Evolutionary conservation across 192 early-diverging fungal species (phyloP), one percentile per base, ranked within the genome.

Genomic region (Coemansia sp.): DNA sequence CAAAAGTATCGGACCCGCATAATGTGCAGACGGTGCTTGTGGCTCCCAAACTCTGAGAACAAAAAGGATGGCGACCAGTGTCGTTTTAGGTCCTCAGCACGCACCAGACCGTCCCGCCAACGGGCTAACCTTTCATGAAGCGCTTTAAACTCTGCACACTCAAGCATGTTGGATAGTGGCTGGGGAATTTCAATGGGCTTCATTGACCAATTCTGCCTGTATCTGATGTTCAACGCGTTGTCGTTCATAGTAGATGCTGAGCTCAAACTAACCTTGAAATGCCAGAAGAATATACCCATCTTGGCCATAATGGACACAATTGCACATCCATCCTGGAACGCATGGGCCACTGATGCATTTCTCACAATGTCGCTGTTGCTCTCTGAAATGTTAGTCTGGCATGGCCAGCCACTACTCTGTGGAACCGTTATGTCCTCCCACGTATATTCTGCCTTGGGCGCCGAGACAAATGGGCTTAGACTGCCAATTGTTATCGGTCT

Each of bases 1-100:
- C 77, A 68, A 40, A 69, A 71, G 67, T 79, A 79, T n/a, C 77
- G 67, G 36, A 67, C 61, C 6, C 77, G 68, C 21, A 73, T 47
- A 3, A 73, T 19, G 41, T 65, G 73, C n/a, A 37, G 55, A 10
- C 68, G 67, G 40, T 73, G 72, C 1, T 60, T 41, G n/a, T 64
- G 39, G 26, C 48, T 60, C 4, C 72, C 77, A 58, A 79, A 79
- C 40, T 67, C 73, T 1, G 65, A 40, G 1, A 64, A 54, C 8
- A 26, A 16, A 18, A 52, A 59, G 5, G 77, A 55, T 5, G 66
- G 52, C 42, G 66, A 26, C 22, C 52, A 37, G 0, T 36, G 40
- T 15, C 73, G 63, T 26, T 68, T 65, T 18, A 73, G 65, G 0
- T 26, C 37, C 42, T 68, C 67, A 21, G 68, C 68, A 1, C 58